A percentile compares a stretch with the other conserved stretches of the same genome.
These are phyloP conservation scores for Nadsonia starkeyi-henricii DNA, from an alignment of 1,139 yeast genomes.

Conservation along the genomic window DNA sequence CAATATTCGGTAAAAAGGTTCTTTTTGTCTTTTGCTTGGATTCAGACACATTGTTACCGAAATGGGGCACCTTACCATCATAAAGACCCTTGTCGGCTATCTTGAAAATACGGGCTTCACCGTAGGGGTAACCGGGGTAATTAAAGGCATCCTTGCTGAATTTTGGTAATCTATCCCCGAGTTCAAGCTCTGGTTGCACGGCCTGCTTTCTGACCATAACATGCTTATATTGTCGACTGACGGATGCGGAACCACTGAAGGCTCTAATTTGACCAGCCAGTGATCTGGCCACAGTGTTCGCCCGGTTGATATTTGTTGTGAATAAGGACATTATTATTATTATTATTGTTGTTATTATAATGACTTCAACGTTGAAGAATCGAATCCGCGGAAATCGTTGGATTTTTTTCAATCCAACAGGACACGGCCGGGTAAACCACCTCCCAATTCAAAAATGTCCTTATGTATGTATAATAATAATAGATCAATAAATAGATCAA, in stretches of 20 bases:
- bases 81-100: conserved; percentile 77
- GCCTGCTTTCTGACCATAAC: not conserved
- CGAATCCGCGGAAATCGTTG: too few species aligned
- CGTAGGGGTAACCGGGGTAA: conserved; percentile 73
- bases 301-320: not conserved
- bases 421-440: too few species aligned
- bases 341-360: too few species aligned
- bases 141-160: conserved; percentile 4
- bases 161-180: not conserved
- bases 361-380: too few species aligned
- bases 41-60: conserved; percentile 71
- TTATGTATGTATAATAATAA: too few species aligned
- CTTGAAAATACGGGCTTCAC: conserved; percentile 63
- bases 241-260: not conserved
- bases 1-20: conserved; percentile 71
- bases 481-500: too few species aligned
- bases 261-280: not conserved
- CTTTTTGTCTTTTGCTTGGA: conserved; percentile 62
- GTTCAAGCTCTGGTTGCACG: not conserved
- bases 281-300: not conserved
- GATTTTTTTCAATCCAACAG: too few species aligned
- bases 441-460: too few species aligned
- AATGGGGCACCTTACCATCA: conserved; percentile 74
- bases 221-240: not conserved
- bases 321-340: not conserved